These are phyloP conservation scores for Phtheirospermum japonicum DNA, from an alignment of 257 asterid species.

Conservation along the genomic window DNA sequence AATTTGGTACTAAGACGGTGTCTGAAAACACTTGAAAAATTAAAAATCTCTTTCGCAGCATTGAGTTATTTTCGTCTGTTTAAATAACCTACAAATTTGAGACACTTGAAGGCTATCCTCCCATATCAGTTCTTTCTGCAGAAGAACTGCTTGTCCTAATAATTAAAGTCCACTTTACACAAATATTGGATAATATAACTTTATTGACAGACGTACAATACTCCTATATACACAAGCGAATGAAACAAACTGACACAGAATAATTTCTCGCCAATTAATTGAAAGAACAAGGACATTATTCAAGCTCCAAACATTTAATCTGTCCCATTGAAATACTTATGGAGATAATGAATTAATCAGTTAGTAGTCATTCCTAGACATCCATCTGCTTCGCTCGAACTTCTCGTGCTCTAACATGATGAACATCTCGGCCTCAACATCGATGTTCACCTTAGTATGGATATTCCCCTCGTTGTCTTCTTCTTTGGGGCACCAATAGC, in stretches of 20 bases:
- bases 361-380: too few relatives aligned
- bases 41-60: too few relatives aligned
- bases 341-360: not conserved
- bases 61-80: too few relatives aligned
- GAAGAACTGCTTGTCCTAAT: too few relatives aligned
- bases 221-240: not conserved
- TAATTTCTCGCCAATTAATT: not conserved
- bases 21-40: too few relatives aligned
- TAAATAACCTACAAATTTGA: too few relatives aligned
- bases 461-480: not conserved
- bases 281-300: constrained; percentile 2
- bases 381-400: constrained; percentile 26
- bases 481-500: not conserved
- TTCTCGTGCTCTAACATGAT: constrained; percentile 31
- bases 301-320: not conserved
- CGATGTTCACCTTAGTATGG: constrained; percentile 20
- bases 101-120: too few relatives aligned
- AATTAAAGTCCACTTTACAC: too few relatives aligned
- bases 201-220: not conserved
- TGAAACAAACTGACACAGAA: too few relatives aligned
- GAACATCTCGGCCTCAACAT: constrained; percentile 37
- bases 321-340: not conserved
- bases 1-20: too few relatives aligned
- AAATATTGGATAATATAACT: too few relatives aligned
- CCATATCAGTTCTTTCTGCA: too few relatives aligned